phyloP scores from a whole-genome alignment of 257 asterid genomes.

The Solanum ahanhuiri region DNA sequence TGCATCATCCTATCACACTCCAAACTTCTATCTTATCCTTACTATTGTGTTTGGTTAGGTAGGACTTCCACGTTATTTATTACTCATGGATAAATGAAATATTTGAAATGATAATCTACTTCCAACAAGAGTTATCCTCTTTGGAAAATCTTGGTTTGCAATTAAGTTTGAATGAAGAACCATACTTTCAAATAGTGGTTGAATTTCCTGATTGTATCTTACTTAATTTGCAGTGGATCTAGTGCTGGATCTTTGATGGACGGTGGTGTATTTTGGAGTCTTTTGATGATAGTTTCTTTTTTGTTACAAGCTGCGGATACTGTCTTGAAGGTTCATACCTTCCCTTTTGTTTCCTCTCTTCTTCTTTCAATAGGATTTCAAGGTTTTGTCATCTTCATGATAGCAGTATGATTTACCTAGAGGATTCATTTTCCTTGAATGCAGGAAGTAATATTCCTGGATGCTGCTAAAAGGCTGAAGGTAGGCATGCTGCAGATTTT shows the following conservation, averaged over 20 bases:
- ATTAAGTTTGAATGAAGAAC: neutral
- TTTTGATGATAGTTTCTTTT: constrained; percentile 86
- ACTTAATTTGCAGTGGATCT: constrained; percentile 64
- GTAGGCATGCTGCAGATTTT: constrained; percentile 28
- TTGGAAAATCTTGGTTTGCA: neutral
- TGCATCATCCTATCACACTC: neutral
- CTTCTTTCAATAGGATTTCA: neutral
- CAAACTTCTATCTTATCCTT: neutral
- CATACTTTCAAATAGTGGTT: neutral
- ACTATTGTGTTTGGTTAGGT: neutral
- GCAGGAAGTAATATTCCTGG: constrained; percentile 80
- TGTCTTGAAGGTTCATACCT: constrained; percentile 62
- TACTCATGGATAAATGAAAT: neutral
- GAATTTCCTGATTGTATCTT: neutral
- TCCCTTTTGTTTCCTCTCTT: constrained; percentile 4
- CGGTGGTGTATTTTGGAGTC: constrained; percentile 87
- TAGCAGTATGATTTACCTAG: constrained; percentile 17
- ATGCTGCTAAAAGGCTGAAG: constrained; percentile 75
- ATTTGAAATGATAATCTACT: neutral
- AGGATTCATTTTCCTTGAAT: constrained; percentile 13
- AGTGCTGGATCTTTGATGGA: constrained; percentile 88
- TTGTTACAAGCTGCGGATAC: constrained; percentile 94
- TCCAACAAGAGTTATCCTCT: neutral
- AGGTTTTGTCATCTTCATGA: constrained; percentile 6
- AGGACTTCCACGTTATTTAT: neutral